Evolutionary conservation across 257 asterid species (phyloP), one percentile per base, ranked within the genome.

Genomic region (Haberlea rhodopensis): DNA sequence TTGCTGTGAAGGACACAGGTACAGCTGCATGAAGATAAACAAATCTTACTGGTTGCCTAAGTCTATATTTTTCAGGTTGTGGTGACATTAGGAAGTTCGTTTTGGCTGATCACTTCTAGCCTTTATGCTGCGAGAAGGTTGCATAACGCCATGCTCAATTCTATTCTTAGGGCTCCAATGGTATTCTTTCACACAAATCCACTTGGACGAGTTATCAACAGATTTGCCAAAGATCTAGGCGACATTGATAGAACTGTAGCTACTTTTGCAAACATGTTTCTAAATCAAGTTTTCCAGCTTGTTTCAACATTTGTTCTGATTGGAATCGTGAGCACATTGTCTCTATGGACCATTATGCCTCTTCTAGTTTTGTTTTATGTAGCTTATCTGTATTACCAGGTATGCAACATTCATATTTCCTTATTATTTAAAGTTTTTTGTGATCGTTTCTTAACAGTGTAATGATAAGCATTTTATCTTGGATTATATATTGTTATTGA

Each of bases 331-430:
- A 94, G 97, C 87, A 82, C 96, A 52, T 81, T 90, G 90, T 94
- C 99, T 11, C 79, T 94, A 46, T 94, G 99, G 99, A 92, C 95
- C 78, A 90, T 94, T 69, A 53, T 94, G 95, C 99, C 99, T 28
- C 97, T 94, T 66, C 82, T 90, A 22, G 85, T 94, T 80, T 53
- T 94, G 84, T 94, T 94, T 69, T 94, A 90, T 54, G 85, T 72
- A 37, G 80, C 99, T 69, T 94, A 94, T 80, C 83, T 94, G 6
- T 94, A 90, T 79, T 94, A 85, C 77, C 99, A 94, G 99, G 99
- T 92, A 81, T 5, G 69, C 26, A 8, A 45, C 4, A 24, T 51
- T 52, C 55, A 18, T 74, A 21, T 32, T 24, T 51, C 16, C 25
- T 32, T 58, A 16, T 23, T 56, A 5, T 54, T 40, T 34, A n/a